Base-by-base conservation (phyloP, 192 early-diverging fungal species). In the Linnemannia zychae region DNA sequence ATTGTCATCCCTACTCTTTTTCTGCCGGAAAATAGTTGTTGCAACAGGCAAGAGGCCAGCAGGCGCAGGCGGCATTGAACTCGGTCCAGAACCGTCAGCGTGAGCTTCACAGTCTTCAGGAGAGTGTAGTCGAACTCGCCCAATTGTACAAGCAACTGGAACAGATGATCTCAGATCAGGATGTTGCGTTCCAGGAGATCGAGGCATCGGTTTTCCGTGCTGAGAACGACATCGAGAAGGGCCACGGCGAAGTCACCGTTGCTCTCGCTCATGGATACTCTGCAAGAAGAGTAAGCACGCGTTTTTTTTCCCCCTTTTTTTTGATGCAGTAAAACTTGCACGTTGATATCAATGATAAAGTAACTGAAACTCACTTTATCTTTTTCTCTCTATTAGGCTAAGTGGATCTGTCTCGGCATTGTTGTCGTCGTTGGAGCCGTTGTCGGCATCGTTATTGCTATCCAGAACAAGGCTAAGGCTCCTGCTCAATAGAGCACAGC, bases 11-110 rank as follows among this genome's bases (percentile, higher is more conserved):
- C 24, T 2, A 24, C 57, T 37, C 17, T n/a, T 40, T 40, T 46
- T 11, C 18, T 33, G 34, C 24, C 40, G 22, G 36, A 31, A 28
- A 63, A 63, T 63, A 84, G 77, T 31, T 85, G 11, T n/a, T 85
- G 37, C 83, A 85, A 33, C 83, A 85, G 24, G 73, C 77, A 28
- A 69, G 83, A 63, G 73, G 77, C 33, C 82, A 84, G 22, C 82
- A 84, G 33, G 82, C 82, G 31, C 17, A 52, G 20, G 46, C 71
- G 6, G 78, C 83, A 22, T 38, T 84, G 71, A 84, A 76, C 60
- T 49, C 67, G 65, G 83, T 85, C 37, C 83, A 85, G 37, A 71
- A 44, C 18, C 83, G 83, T 47, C 83, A 85, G 6, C 67, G 74
- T 1, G 83, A 85, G 72, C 34, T 85, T n/a, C 72, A 79, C 3